Base-by-base conservation (phyloP, 345 rosid genomes). In the Psidium friedrichsthalianum region DNA sequence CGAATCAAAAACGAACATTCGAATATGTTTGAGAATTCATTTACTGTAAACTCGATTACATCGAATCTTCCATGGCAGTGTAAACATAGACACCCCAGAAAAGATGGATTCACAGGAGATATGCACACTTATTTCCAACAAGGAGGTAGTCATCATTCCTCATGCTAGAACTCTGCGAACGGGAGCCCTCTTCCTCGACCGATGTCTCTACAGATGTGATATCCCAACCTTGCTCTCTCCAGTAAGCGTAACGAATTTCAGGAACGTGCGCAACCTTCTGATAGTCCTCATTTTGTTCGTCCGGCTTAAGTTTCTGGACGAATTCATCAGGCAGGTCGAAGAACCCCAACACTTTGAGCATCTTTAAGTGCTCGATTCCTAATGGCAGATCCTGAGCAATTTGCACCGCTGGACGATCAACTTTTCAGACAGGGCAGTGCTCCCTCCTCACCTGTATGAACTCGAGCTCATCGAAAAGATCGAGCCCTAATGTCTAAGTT, bases 151-250 rank as follows among this genome's bases (percentile, higher is more conserved):
- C 88, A 54, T 53, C 40, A 57, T 84, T 84, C 83, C 85, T 83
- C 82, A 57, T 86, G 29, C 85, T 83, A 11, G 55, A 56, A 25
- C 82, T 76, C 20, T 74, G 85, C 42, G 83, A 74, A n/a, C 83
- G 58, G 24, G 44, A n/a, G 55, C 84, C 87, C 55, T 69, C 51
- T 86, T 55, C 84, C 85, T 1, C 78, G 85, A 69, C 80, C 29
- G 83, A 56, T 74, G 76, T 80, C 42, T 85, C 89, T 24, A 87
- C 51, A 11, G 89, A 74, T 27, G 87, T 85, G 29, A 88, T 88
- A 29, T 91, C 88, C 91, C 90, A 86, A 15, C 87, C 90, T 6
- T 87, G 87, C 25, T 89, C 89, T 74, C 89, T 86, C 89, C 88
- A 88, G 85, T 88, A 86, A 12, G 86, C 88, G 9, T 74, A 85